phyloP scores from a whole-genome alignment of 2,329 filamentous ascomycete genomes.

The Alternaria rosae region DNA sequence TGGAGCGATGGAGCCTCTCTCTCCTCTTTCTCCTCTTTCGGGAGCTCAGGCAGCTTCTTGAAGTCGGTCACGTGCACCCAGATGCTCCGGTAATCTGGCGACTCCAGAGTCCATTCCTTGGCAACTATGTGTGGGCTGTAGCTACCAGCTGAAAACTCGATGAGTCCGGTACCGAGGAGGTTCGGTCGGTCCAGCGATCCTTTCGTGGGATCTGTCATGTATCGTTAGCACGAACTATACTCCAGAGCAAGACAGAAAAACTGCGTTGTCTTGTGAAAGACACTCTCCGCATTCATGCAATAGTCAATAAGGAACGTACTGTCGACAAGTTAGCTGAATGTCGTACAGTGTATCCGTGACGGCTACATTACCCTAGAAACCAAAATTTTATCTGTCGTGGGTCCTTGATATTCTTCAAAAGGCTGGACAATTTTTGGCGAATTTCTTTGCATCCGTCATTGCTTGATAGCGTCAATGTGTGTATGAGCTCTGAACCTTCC shows the following conservation, averaged over 20 bases:
- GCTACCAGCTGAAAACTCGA: constrained; percentile 43
- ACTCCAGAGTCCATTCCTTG: constrained; percentile 39
- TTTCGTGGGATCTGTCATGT: constrained; percentile 27
- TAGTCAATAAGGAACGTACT: too few species aligned
- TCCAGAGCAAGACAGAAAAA: too few species aligned
- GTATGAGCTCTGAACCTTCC: constrained; percentile 22
- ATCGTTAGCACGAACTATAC: too few species aligned
- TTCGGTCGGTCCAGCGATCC: constrained; percentile 41
- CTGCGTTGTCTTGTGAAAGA: too few species aligned
- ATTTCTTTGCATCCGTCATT: constrained; percentile 39
- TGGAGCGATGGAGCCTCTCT: neutral
- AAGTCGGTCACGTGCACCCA: constrained; percentile 47
- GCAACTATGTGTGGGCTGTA: constrained; percentile 35
- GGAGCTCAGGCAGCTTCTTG: constrained; percentile 40
- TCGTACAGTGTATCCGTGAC: too few species aligned
- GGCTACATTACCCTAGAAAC: constrained; percentile 31
- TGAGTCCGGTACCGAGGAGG: constrained; percentile 40
- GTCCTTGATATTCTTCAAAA: constrained; percentile 43
- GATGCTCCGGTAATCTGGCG: constrained; percentile 33
- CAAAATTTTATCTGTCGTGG: constrained; percentile 52
- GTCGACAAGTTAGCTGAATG: too few species aligned
- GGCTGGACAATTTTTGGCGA: constrained; percentile 36
- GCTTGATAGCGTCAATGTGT: constrained; percentile 32
- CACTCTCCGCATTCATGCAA: too few species aligned
- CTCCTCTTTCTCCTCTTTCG: constrained; percentile 22